These are phyloP conservation scores for Nowakowskiella sp. DNA, from an alignment of 192 early-diverging fungal species.

Conservation along the genomic window DNA sequence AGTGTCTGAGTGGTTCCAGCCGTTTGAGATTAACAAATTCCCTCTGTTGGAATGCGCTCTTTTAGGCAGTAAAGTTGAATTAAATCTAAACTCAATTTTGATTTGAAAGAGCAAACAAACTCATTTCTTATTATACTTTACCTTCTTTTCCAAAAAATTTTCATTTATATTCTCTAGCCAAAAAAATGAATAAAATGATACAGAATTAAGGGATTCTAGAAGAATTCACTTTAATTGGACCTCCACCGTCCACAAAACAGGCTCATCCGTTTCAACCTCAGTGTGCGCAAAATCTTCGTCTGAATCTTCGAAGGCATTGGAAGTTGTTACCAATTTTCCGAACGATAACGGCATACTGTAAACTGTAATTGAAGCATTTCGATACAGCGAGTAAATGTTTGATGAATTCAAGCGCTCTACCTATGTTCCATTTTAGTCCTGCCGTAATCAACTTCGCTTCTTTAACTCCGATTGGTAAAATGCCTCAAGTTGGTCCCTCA, in stretches of 20 bases:
- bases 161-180: too few species aligned
- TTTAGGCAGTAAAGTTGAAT: too few species aligned
- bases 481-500: conserved; percentile 82
- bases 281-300: conserved; percentile 31
- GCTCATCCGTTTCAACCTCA: conserved; percentile 56
- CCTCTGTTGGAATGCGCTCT: too few species aligned
- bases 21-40: too few species aligned
- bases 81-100: too few species aligned
- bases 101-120: too few species aligned
- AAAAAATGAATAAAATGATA: too few species aligned
- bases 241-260: conserved; percentile 79
- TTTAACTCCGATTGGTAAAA: conserved; percentile 69
- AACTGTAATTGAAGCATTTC: conserved; percentile 14
- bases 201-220: too few species aligned
- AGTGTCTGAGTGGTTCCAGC: too few species aligned
- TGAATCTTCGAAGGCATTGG: conserved; percentile 57
- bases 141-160: too few species aligned
- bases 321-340: conserved; percentile 75
- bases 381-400: background rate
- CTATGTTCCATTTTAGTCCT: conserved; percentile 81
- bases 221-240: conserved; percentile 33
- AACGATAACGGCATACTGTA: conserved; percentile 45
- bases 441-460: conserved; percentile 54
- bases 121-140: too few species aligned
- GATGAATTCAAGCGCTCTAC: too few species aligned